A percentile compares a stretch with the other conserved stretches of the same genome.
Conservation (phyloP, 2,329 filamentous ascomycete genomes). For the Septoria linicola region DNA sequence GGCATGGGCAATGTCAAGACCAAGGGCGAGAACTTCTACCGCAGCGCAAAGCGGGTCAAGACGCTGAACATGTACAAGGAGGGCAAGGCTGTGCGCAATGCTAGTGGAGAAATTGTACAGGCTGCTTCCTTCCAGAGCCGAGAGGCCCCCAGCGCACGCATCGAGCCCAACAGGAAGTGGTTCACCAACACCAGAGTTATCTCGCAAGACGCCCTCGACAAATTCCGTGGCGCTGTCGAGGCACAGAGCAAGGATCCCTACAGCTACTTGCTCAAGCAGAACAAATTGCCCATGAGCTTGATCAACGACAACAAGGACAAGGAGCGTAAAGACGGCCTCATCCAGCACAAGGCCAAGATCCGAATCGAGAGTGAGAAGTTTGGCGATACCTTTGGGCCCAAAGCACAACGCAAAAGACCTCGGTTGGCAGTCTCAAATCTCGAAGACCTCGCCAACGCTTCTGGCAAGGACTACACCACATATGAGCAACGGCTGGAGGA, state of each 20-base stretch:
- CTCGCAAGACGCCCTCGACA: conserved; percentile 79
- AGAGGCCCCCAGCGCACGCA: conserved; percentile 76
- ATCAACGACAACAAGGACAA: conserved; percentile 72
- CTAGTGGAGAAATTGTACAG: conserved; percentile 78
- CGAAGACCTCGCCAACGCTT: conserved; percentile 75
- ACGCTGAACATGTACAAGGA: conserved; percentile 87
- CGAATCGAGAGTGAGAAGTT: conserved; percentile 85
- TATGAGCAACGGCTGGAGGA: conserved; percentile 82
- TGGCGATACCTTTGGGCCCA: conserved; percentile 85
- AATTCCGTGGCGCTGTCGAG: conserved; percentile 88
- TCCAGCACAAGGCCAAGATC: conserved; percentile 93
- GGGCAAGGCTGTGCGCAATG: conserved; percentile 78
- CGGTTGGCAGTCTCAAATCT: conserved; percentile 83
- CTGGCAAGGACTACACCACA: conserved; percentile 73
- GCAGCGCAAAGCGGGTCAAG: conserved; percentile 81
- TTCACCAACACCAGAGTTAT: conserved; percentile 93
- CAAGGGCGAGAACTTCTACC: conserved; percentile 99
- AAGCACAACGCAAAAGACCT: conserved; percentile 86
- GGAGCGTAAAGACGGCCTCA: conserved; percentile 70
- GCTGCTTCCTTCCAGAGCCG: conserved; percentile 80
- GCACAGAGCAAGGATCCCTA: conserved; percentile 90
- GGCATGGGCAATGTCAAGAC: conserved; percentile 87
- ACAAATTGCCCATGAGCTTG: conserved; percentile 94
- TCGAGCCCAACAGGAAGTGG: conserved; percentile 97
- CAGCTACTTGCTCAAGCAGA: conserved; percentile 90